phyloP scores from a whole-genome alignment of 306 rosid genomes.

The Luffa aegyptiaca region DNA sequence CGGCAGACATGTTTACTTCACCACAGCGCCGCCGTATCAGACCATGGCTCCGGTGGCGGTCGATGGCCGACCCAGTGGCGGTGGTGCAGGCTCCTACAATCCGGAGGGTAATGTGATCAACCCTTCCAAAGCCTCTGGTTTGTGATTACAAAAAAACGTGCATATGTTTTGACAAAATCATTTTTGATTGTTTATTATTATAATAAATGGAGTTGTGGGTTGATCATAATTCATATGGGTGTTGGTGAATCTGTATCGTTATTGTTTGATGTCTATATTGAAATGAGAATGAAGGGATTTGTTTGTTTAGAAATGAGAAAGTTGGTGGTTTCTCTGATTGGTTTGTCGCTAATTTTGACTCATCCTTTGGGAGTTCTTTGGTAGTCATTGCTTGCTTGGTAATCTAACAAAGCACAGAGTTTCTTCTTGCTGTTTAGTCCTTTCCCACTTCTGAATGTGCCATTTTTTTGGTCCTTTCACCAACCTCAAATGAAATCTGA shows the following conservation, averaged over 20 bases:
- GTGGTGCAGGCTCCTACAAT: constrained; percentile 10
- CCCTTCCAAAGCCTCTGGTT: constrained; percentile 22
- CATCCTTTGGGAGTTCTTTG: too few species aligned
- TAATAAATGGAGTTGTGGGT: background rate
- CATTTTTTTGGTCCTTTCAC: background rate
- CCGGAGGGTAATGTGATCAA: constrained; percentile 38
- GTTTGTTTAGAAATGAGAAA: background rate
- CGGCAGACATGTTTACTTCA: constrained; percentile 44
- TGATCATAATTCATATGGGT: background rate
- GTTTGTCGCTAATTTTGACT: background rate
- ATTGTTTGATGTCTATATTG: constrained; percentile 2
- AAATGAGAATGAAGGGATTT: background rate
- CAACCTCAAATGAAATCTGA: background rate
- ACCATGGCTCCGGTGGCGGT: constrained; percentile 21
- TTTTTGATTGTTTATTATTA: background rate
- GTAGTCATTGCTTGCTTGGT: too few species aligned
- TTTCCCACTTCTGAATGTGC: background rate
- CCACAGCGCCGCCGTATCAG: constrained; percentile 27
- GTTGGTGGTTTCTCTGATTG: background rate
- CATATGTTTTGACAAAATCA: background rate
- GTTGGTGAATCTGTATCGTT: background rate
- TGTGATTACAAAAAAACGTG: constrained; percentile 15
- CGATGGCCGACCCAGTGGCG: constrained; percentile 27
- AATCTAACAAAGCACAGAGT: too few species aligned
- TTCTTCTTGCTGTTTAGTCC: background rate